Evolutionary conservation across 1,284 basidiomycete genomes (phyloP).

Genomic region (Leccinum griseonigrum): DNA sequence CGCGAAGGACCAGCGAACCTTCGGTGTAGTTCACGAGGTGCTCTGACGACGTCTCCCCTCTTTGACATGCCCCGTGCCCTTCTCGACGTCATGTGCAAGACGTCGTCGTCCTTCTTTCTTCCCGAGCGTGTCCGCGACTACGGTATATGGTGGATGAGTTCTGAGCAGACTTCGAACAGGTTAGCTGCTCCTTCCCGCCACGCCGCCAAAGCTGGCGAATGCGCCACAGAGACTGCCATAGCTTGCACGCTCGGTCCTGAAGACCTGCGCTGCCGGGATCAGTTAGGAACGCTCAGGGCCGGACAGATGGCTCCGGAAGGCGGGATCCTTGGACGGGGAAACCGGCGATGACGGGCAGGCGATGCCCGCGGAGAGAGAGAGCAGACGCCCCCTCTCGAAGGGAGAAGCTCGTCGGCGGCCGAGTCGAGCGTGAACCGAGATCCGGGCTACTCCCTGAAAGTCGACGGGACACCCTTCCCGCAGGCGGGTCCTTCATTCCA

Average conservation of each 20-base stretch:
- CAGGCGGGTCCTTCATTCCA: slow-evolving; percentile 37
- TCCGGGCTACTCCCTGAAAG: slow-evolving; percentile 43
- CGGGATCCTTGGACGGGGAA: slow-evolving; percentile 14
- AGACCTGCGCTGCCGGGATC: slow-evolving; percentile 15
- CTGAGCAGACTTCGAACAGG: slow-evolving; percentile 11
- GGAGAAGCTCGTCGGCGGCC: slow-evolving; percentile 47
- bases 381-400: slow-evolving; percentile 37
- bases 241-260: slow-evolving; percentile 8
- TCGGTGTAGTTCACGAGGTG: slow-evolving; percentile 30
- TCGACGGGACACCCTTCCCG: slow-evolving; percentile 46
- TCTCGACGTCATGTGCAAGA: slow-evolving; percentile 1
- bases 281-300: slow-evolving; percentile 25
- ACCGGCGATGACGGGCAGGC: slow-evolving; percentile 33
- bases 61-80: slow-evolving; percentile 2
- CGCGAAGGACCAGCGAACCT: slow-evolving; percentile 14
- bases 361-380: slow-evolving; percentile 35
- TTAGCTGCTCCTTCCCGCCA: slow-evolving; percentile 13
- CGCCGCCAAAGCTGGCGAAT: slow-evolving; percentile 26
- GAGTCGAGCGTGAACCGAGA: slow-evolving; percentile 48
- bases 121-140: slow-evolving; percentile 23
- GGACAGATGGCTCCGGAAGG: slow-evolving; percentile 16
- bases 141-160: slow-evolving; percentile 30
- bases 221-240: slow-evolving; percentile 25
- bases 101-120: slow-evolving; percentile 17
- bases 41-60: slow-evolving; percentile 30